These are phyloP conservation scores for Boletus eberwhitei DNA, from an alignment of 768 basidiomycete species.

Conservation along the genomic window DNA sequence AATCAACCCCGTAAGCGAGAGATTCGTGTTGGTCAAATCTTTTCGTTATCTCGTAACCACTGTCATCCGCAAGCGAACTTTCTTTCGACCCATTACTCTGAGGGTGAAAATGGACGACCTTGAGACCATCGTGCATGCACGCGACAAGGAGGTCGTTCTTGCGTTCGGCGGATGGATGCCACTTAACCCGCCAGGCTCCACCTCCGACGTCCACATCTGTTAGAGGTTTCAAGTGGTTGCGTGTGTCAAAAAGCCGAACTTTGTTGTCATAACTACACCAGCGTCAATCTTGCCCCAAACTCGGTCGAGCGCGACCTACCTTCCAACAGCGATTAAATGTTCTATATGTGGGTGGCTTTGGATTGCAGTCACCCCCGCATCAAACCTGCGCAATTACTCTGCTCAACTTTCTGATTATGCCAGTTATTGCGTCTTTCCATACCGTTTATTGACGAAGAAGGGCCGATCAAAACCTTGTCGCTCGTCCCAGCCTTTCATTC, in stretches of 20 bases:
- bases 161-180: conserved; percentile 77
- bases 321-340: conserved; percentile 86
- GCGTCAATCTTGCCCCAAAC: background rate
- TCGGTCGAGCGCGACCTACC: conserved; percentile 42
- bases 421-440: conserved; percentile 1
- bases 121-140: conserved; percentile 98
- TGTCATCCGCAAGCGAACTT: conserved; percentile 9
- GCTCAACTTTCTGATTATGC: background rate
- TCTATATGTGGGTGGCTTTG: conserved; percentile 79
- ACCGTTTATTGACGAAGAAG: conserved; percentile 73
- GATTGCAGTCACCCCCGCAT: conserved; percentile 89
- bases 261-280: conserved; percentile 72
- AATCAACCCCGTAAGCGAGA: conserved; percentile 90
- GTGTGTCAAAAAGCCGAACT: conserved; percentile 79
- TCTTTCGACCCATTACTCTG: background rate
- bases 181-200: conserved; percentile 94
- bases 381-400: conserved; percentile 56
- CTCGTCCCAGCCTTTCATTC: conserved; percentile 88
- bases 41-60: conserved; percentile 40
- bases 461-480: conserved; percentile 60
- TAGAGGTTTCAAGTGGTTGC: conserved; percentile 61
- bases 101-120: conserved; percentile 48
- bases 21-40: conserved; percentile 76
- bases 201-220: conserved; percentile 71
- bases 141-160: conserved; percentile 82